Base-by-base conservation (phyloP, 2,329 filamentous ascomycete genomes). In the Cladosporium sp. region DNA sequence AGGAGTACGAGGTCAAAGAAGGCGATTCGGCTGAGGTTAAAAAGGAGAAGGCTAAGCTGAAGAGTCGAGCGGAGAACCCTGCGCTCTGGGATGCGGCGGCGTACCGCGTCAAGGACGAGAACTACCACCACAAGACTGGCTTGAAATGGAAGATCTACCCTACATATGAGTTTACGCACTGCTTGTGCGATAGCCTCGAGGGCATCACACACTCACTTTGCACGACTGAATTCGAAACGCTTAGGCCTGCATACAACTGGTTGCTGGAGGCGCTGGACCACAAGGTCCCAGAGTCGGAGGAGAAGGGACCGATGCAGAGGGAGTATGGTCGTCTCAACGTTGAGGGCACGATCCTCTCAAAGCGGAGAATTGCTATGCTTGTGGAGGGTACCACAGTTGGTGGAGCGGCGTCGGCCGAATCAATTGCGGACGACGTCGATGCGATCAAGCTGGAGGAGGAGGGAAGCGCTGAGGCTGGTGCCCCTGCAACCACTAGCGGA, bases 41-140 rank as follows among this genome's bases (percentile, higher is more conserved):
- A 53, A 64, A 64, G 43, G 56, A 61, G 49, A 68, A 68, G 58
- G 51, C 58, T 15, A 63, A 61, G 53, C 51, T 69, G 30, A 68
- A 64, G 54, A 55, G 56, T 2, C 43, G 63, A 44, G 85, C 86
- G 61, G 85, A 86, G 24, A 96, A 96, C 67, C 90, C 91, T 6
- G 89, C 95, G 70, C 91, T 96, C 88, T 96, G 92, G 92, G 92
- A 97, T 75, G 73, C 96, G 48, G 88, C 88, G 2, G 92, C 92
- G 13, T 97, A 96, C 70, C 83, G 92, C 54, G 85, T 97, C 50
- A 79, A 89, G 54, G 80, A 86, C 62, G 83, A 88, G 60, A 74
- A 74, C 54, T 78, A 83, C 38, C 89, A 95, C 66, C 83, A 89
- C 69, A 81, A 88, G 30, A 95, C 91, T 0, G 89, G 88, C 24